Percentiles rank a stretch among this genome's conserved stretches.
phyloP scores from a whole-genome alignment of 768 basidiomycete species.

The Russula vinacea region DNA sequence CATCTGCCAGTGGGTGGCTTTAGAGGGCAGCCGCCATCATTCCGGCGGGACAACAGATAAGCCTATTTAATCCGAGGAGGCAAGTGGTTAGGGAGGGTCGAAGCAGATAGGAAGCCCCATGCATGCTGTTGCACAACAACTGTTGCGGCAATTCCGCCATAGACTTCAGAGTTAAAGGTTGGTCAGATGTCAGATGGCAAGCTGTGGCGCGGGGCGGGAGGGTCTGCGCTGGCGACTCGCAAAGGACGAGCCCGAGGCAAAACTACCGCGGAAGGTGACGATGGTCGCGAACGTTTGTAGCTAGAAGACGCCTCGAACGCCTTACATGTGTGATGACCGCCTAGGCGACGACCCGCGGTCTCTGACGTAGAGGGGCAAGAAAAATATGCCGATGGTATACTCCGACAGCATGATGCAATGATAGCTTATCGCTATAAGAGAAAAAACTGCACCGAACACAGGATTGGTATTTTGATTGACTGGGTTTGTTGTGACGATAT shows the following conservation, averaged over 20 bases:
- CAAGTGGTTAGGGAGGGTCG: too few species aligned
- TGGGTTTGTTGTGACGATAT: background rate
- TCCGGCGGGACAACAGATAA: too few species aligned
- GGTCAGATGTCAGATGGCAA: too few species aligned
- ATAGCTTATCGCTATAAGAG: background rate
- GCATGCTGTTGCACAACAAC: too few species aligned
- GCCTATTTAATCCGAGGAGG: too few species aligned
- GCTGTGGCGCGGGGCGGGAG: too few species aligned
- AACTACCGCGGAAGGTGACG: too few species aligned
- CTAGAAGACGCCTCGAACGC: background rate
- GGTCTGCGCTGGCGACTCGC: background rate
- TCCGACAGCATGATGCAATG: background rate
- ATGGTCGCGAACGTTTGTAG: background rate
- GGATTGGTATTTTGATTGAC: background rate
- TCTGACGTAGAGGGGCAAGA: constrained; percentile 6
- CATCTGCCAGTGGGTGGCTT: too few species aligned
- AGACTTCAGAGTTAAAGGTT: too few species aligned
- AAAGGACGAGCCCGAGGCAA: background rate
- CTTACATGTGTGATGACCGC: background rate
- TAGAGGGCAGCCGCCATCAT: too few species aligned
- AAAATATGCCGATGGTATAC: background rate
- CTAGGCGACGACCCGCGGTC: background rate
- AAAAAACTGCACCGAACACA: background rate
- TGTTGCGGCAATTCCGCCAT: too few species aligned
- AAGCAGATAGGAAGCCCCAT: too few species aligned